phyloP scores from a whole-genome alignment of 345 rosid genomes.

The Sonneratia caseolaris region DNA sequence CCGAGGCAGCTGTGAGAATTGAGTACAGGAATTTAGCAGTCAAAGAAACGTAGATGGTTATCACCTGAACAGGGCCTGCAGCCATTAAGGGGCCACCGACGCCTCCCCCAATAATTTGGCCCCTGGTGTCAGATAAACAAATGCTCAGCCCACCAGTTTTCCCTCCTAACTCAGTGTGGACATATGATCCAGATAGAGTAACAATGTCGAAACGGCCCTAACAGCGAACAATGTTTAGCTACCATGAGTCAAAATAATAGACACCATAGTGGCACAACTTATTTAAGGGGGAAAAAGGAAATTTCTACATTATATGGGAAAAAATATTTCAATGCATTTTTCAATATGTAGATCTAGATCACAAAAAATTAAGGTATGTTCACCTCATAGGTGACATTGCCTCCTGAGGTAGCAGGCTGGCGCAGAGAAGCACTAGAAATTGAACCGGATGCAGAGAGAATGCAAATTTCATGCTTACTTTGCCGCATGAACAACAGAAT shows the following conservation, averaged over 20 bases:
- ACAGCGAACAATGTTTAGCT: conserved; percentile 8
- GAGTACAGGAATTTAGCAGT: neutral
- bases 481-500: conserved; percentile 59
- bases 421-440: conserved; percentile 69
- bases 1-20: neutral
- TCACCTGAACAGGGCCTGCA: conserved; percentile 90
- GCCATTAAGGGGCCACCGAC: conserved; percentile 78
- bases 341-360: neutral
- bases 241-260: neutral
- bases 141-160: conserved; percentile 84
- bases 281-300: neutral
- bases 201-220: conserved; percentile 88
- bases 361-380: neutral
- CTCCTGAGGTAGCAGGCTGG: conserved; percentile 76
- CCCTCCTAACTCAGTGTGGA: conserved; percentile 62
- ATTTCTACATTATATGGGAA: neutral
- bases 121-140: conserved; percentile 57
- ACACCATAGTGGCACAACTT: neutral
- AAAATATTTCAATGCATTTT: neutral
- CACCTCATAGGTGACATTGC: conserved; percentile 75
- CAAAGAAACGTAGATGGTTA: neutral
- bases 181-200: conserved; percentile 76
- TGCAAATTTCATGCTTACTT: conserved; percentile 67
- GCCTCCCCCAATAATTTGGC: conserved; percentile 90
- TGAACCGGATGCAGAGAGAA: conserved; percentile 84